Evolutionary conservation across 2,329 filamentous ascomycete species (phyloP).

Genomic region (Aspergillus sp.): DNA sequence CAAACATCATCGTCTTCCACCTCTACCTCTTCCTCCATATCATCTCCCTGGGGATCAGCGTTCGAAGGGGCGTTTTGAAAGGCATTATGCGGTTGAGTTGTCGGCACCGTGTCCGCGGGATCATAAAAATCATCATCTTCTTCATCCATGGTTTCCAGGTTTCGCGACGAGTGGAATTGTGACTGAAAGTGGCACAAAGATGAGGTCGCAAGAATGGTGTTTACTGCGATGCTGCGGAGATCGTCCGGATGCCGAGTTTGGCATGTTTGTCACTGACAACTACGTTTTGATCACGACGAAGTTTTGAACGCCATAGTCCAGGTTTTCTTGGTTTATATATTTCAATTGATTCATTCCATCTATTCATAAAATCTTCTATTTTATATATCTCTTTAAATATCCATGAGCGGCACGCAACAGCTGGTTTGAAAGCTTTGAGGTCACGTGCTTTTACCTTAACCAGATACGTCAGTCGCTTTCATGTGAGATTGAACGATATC

Average conservation of each 20-base stretch:
- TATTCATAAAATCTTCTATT: too few relatives aligned
- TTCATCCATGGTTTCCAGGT: conserved; percentile 36
- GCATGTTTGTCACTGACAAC: conserved; percentile 11
- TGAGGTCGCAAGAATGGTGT: conserved; percentile 5
- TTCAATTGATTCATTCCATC: too few relatives aligned
- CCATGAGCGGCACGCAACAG: neutral
- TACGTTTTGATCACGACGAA: neutral
- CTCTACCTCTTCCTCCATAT: conserved; percentile 39
- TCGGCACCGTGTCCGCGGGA: conserved; percentile 33
- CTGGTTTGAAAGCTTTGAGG: neutral
- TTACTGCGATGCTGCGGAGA: conserved; percentile 15
- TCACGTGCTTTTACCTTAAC: neutral
- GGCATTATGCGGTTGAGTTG: conserved; percentile 23
- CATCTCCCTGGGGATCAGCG: conserved; percentile 28
- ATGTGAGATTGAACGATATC: too few relatives aligned
- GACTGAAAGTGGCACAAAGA: conserved; percentile 3
- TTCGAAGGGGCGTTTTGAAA: conserved; percentile 20
- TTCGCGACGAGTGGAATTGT: conserved; percentile 3
- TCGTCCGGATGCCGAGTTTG: conserved; percentile 11
- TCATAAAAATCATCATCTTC: conserved; percentile 46
- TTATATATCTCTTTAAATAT: too few relatives aligned
- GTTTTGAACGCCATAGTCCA: too few relatives aligned
- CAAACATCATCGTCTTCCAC: conserved; percentile 33
- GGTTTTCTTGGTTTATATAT: too few relatives aligned
- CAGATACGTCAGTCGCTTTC: neutral